Evolutionary conservation across 805 yeast genomes (phyloP).

Genomic region (Sugiyamaella qingdaonensis): DNA sequence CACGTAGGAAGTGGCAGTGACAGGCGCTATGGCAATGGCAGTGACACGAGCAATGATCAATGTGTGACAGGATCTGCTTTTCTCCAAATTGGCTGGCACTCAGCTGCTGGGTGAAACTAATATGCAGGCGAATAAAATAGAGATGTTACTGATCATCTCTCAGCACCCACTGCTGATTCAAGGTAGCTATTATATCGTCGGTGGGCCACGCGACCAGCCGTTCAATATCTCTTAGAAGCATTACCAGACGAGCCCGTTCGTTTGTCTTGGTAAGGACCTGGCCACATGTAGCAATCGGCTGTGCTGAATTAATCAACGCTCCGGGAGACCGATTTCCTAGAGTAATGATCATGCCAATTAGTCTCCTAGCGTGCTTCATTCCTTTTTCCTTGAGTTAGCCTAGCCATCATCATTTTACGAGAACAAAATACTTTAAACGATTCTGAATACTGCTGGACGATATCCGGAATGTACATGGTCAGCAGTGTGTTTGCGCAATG

Average conservation of each 20-base stretch:
- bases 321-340: slow-evolving; percentile 1
- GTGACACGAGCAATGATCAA: no score
- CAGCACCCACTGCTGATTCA: neutral
- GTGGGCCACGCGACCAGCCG: neutral
- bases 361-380: neutral
- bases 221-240: neutral
- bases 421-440: neutral
- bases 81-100: no score
- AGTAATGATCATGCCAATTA: slow-evolving; percentile 1
- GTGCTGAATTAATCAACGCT: neutral
- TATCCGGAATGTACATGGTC: neutral
- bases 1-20: no score
- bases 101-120: no score
- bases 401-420: no score
- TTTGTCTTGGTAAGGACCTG: neutral
- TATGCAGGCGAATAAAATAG: no score
- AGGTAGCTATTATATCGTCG: neutral
- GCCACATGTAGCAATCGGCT: slow-evolving; percentile 1
- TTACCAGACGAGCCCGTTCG: neutral
- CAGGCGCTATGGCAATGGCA: no score
- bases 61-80: no score
- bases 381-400: neutral
- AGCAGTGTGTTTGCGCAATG: neutral
- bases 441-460: neutral
- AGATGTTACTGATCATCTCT: no score